Evolutionary conservation across 805 yeast species (phyloP).

Genomic region (Schwanniomyces pseudopolymorphus): DNA sequence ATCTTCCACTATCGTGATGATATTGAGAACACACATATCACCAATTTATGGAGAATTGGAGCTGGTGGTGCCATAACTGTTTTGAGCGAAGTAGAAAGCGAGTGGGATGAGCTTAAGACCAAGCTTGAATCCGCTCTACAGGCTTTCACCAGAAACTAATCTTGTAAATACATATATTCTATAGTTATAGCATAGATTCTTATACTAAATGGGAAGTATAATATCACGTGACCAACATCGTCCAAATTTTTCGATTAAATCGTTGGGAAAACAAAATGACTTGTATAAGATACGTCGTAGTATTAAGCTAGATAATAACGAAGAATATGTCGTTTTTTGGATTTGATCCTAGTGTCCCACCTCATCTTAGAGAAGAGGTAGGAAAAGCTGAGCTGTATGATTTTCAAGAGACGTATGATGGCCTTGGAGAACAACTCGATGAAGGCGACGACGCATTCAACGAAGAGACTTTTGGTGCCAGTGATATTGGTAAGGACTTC

Average conservation of each 20-base stretch:
- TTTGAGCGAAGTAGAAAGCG: constrained; percentile 76
- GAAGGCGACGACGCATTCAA: constrained; percentile 79
- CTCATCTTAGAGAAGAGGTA: constrained; percentile 16
- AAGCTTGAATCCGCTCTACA: constrained; percentile 81
- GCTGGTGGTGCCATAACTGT: constrained; percentile 99
- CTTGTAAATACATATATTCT: not conserved
- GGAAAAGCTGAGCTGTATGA: constrained; percentile 47
- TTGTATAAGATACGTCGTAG: not conserved
- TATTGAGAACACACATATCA: constrained; percentile 17
- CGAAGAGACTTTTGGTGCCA: constrained; percentile 73
- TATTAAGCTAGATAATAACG: not conserved
- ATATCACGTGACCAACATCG: not conserved
- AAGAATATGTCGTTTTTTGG: constrained; percentile 64
- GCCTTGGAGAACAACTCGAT: constrained; percentile 62
- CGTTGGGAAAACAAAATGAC: not conserved
- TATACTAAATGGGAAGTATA: not conserved
- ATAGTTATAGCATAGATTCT: too few species aligned
- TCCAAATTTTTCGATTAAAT: constrained; percentile 1
- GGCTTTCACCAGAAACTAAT: constrained; percentile 45
- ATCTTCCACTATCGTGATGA: constrained; percentile 65
- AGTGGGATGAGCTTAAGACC: constrained; percentile 87
- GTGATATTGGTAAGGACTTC: constrained; percentile 59
- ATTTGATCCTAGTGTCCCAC: constrained; percentile 51
- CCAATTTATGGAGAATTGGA: constrained; percentile 74
- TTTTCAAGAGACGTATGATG: constrained; percentile 83